Evolutionary conservation across 2,329 filamentous ascomycete species (phyloP), one percentile per base, ranked within the genome.

Genomic region (Eurotiales sp.): DNA sequence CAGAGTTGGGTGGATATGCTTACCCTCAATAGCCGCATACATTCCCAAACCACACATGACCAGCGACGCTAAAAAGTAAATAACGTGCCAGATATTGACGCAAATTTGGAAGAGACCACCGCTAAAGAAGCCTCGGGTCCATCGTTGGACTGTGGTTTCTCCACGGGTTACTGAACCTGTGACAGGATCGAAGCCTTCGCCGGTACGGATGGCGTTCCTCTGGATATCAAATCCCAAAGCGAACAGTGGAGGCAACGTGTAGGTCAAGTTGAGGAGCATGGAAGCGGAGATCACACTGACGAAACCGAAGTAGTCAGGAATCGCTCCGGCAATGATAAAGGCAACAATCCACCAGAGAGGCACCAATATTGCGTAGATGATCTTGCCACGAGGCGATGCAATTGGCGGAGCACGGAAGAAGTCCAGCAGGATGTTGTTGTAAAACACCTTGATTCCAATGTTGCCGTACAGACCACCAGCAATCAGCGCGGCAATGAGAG

Each of bases 231-330:
- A 61, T 4, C 59, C 56, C 2, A 69, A 50, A 0, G 63, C 63
- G 39, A 68, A 63, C 7, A 68, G 44, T 3, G 73, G 71, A 10
- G 75, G 75, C 50, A 77, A 68, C 0, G 73, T 74, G 58, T 77
- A 78, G 11, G 68, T 73, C 58, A 78, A 70, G 36, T 77, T 72
- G 45, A 78, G 51, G 15, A 77, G 69, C 58, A 69, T 72, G 2
- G 70, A 61, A 0, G 75, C 74, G 1, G 69, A 67, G 10, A 77
- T 70, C 6, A 77, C 60, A 23, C 64, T 60, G 21, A 66, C 62
- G 43, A 70, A 65, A 2, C 65, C 61, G 34, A 66, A 66, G 53
- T 69, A 70, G 45, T 76, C 67, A 1, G 75, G 74, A 39, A 77
- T 69, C 1, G 72, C 69, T 8, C 70, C 71, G 1, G 69, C 70